phyloP scores from a whole-genome alignment of 306 rosid species.

The Sindora glabra region DNA sequence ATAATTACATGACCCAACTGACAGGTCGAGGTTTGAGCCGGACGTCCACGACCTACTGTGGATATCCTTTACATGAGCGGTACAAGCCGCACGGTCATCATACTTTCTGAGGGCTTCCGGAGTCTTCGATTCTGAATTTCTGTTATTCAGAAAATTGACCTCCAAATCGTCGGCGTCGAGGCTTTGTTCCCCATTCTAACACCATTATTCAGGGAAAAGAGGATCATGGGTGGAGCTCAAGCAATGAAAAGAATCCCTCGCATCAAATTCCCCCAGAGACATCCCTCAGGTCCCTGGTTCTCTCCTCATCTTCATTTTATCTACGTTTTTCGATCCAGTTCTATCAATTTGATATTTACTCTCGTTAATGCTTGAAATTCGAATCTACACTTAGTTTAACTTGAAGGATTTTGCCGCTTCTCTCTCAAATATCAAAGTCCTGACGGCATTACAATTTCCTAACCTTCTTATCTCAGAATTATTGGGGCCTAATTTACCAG shows the following conservation, averaged over 20 bases:
- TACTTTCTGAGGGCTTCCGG: background rate
- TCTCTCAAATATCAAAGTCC: background rate
- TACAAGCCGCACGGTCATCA: too few relatives aligned
- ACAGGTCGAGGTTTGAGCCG: background rate
- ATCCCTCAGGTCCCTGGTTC: slow-evolving; percentile 30
- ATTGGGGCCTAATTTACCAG: background rate
- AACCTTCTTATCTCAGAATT: background rate
- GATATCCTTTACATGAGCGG: background rate
- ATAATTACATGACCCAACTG: too few relatives aligned
- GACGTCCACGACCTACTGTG: background rate
- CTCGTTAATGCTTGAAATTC: background rate
- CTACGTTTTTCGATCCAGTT: background rate
- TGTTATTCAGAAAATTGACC: too few relatives aligned
- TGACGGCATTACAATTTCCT: background rate
- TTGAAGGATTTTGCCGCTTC: background rate
- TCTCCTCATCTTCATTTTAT: background rate
- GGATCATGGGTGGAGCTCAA: slow-evolving; percentile 46
- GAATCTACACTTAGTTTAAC: background rate
- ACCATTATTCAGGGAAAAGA: background rate
- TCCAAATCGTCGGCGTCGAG: background rate
- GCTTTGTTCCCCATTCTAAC: too few relatives aligned
- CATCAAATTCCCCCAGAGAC: slow-evolving; percentile 66
- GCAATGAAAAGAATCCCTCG: slow-evolving; percentile 64
- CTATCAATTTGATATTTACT: background rate
- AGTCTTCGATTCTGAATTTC: background rate